Evolutionary conservation across 345 rosid genomes (phyloP), one percentile per base, ranked within the genome.

Genomic region (Populus pruinosa): DNA sequence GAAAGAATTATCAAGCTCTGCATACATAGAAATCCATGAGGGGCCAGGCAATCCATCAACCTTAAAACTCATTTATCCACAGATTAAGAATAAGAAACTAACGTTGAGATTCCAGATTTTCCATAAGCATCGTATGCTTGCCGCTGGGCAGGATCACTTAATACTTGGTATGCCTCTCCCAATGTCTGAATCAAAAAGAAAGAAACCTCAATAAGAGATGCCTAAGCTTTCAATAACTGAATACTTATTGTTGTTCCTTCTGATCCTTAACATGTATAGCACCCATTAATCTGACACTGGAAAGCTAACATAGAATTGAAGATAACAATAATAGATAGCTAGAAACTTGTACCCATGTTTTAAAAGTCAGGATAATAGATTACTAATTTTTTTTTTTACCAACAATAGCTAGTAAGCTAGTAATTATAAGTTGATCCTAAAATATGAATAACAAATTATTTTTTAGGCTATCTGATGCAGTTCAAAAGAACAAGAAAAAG

Each of bases 121-220:
- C 99, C 99, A 80, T 85, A 64, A 43, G 88, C 86, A 92, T 96
- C 98, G 72, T 96, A 96, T 79, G 99, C 97, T 87, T 93, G 94
- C 14, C 98, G 89, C 83, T 96, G 99, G 74, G 83, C 64, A 47
- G 94, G 87, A 89, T 93, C 98, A 81, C 98, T 96, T 78, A 96
- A 73, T 59, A 96, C 99, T 86, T 96, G 99, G 87, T 96, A 92
- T 31, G 97, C 99, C 84, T 96, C 99, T 78, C 99, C 97, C 82
- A 96, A 82, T 59, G 85, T 96, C 98, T 96, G 82, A 79, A 85
- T 49, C 33, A 75, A 78, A 69, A 67, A 44, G 63, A 75, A 76
- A n/a, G 17, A 33, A 66, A 70, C 21, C 35, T 73, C 17, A 76
- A 80, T 47, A 63, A 70, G 44, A 53, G 47, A 67, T 68, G 67